Percentiles rank a stretch among this genome's conserved stretches.
Conservation (phyloP, 495 filamentous ascomycete genomes). For the Aspergillus coremiiformis region DNA sequence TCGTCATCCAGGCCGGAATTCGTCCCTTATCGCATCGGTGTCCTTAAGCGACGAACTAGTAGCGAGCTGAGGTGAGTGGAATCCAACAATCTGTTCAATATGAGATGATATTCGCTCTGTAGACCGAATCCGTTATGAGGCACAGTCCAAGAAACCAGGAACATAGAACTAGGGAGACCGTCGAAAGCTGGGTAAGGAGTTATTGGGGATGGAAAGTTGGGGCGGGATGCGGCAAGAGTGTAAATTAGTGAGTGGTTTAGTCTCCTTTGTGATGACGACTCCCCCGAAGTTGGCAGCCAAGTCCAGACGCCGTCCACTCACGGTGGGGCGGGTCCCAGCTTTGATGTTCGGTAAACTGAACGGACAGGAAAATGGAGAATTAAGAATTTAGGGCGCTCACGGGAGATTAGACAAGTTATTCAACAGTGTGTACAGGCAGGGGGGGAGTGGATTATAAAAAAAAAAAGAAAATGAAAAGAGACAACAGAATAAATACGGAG, state of each 20-base stretch:
- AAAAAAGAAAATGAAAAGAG: background rate
- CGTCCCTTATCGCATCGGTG: slow-evolving; percentile 32
- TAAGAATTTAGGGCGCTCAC: background rate
- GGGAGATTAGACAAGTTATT: background rate
- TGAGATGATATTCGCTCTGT: background rate
- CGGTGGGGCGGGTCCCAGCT: background rate
- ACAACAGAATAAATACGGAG: too few species aligned
- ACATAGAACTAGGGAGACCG: background rate
- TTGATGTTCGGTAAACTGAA: too few species aligned
- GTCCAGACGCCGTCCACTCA: slow-evolving; percentile 2
- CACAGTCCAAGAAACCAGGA: background rate
- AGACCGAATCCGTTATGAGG: background rate
- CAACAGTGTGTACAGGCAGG: background rate
- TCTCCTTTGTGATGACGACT: slow-evolving; percentile 1
- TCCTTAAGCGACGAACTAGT: slow-evolving; percentile 13
- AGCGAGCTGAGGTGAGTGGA: background rate
- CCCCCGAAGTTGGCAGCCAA: background rate
- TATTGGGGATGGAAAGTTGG: background rate
- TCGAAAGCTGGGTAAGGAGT: background rate
- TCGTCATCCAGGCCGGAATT: slow-evolving; percentile 36
- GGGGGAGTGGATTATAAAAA: background rate
- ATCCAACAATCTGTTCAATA: background rate
- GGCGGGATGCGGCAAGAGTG: background rate
- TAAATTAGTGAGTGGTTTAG: background rate
- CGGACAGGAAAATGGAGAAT: background rate